phyloP scores from a whole-genome alignment of 2,329 filamentous ascomycete genomes.

The Penicillium sp. region DNA sequence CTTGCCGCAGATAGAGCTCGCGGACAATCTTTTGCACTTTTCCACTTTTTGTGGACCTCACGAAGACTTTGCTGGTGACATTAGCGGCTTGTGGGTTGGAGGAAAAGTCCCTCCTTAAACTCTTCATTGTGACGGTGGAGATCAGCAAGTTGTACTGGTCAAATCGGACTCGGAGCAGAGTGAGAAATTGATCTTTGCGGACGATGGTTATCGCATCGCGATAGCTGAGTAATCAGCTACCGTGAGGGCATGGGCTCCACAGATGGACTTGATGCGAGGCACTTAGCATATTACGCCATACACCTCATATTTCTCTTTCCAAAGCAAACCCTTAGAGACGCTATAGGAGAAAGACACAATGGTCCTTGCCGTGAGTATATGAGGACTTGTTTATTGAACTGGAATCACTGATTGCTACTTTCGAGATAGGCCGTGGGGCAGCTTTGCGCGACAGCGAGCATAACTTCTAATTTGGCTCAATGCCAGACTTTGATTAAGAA shows the following conservation, averaged over 20 bases:
- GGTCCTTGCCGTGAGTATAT: constrained; percentile 29
- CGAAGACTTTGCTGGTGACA: constrained; percentile 93
- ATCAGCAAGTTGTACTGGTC: constrained; percentile 10
- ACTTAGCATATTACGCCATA: neutral
- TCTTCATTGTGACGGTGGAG: constrained; percentile 53
- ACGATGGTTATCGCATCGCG: constrained; percentile 25
- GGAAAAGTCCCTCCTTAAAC: constrained; percentile 58
- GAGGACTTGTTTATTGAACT: neutral
- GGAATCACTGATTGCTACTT: constrained; percentile 11
- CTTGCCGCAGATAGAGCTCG: constrained; percentile 91
- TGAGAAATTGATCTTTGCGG: constrained; percentile 22
- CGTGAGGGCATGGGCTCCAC: neutral
- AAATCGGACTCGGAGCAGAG: constrained; percentile 3
- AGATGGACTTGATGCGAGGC: neutral
- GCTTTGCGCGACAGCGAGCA: constrained; percentile 78
- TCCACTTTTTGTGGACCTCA: constrained; percentile 89
- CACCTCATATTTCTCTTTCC: neutral
- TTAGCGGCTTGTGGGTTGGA: constrained; percentile 63
- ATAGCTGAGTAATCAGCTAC: constrained; percentile 23
- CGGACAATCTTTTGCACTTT: constrained; percentile 99
- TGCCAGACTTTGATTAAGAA: constrained; percentile 71
- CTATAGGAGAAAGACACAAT: constrained; percentile 9
- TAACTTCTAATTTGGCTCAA: constrained; percentile 76
- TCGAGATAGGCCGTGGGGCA: constrained; percentile 75
- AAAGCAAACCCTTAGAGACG: neutral